Evolutionary conservation across 768 basidiomycete species (phyloP), one percentile per base, ranked within the genome.

Genomic region (Russula virescens): DNA sequence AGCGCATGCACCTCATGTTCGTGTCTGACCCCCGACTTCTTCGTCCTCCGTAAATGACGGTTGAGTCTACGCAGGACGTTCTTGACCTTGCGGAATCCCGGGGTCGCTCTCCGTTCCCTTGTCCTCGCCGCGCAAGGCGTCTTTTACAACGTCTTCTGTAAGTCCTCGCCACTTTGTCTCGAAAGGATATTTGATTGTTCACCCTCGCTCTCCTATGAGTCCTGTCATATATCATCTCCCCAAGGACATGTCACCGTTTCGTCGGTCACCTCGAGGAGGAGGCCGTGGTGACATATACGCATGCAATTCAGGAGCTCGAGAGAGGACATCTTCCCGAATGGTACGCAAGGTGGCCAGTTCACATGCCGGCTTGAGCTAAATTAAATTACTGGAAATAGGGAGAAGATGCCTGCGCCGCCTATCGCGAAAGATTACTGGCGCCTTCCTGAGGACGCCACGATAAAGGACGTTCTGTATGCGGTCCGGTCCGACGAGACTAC

Each of bases 401-500:
- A 80, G 34, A 77, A 88, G 70, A 74, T 79, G 69, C 81, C 88
- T 42, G 91, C 94, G 7, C 95, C 94, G 0, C 78, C 83, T 69
- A 96, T 98, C 71, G 89, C 95, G 9, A 94, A 91, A 65, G 94
- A 98, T 71, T 98, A 98, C 75, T 98, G 96, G 93, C 84, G 94
- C 25, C 79, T 96, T 35, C 71, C 73, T 2, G 75, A 82, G 3
- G 72, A 88, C 68, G 89, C 93, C 0, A 94, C 83, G 68, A 76
- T 98, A 62, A 77, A 92, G 21, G 96, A 98, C 69, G 88, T 96
- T 51, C 80, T 98, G 53, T 91, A 91, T 70, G 94, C 93, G 38
- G 91, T 98, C 38, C 83, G 95, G 68, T 92, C 91, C 18, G 95
- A 98, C 73, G 95, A 98, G 72, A 83, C 89, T 0, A 94, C 90